Evolutionary conservation across 768 basidiomycete genomes (phyloP), one percentile per base, ranked within the genome.

Genomic region (Dentipellis fragilis): DNA sequence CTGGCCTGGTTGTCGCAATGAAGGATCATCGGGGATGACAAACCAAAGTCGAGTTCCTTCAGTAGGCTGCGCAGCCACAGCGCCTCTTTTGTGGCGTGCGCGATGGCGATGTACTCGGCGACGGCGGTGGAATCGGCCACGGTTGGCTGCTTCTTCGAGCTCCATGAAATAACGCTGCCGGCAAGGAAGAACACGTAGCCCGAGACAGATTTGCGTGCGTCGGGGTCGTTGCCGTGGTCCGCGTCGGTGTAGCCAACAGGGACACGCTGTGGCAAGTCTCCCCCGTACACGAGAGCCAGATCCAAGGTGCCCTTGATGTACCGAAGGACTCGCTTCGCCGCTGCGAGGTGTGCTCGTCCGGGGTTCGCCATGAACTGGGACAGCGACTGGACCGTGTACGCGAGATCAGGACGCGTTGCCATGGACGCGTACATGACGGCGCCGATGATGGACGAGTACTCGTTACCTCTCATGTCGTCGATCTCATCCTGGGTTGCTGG

Each of bases 261-360:
- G n/a, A n/a, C n/a, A n/a, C n/a, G n/a, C n/a, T n/a, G n/a, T n/a
- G n/a, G n/a, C 40, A 47, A 40, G 11, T 58, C 47, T 8, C 36
- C 55, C 19, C 49, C 51, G 57, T 64, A 68, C 12, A 55, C 60
- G 42, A 71, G 56, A 21, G 52, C 53, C n/a, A 54, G 55, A 47
- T 67, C 59, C 5, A 56, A 22, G 4, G 72, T 71, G 5, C 72
- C 72, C 54, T 68, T 68, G 49, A 75, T 58, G 57, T 74, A 74
- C 12, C 63, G 51, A 17, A 72, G 60, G 52, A 74, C 48, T 46
- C 67, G 68, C 50, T 73, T 71, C 19, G 70, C 67, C 3, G 70
- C 69, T 36, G 65, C 60, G 72, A 71, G 72, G 59, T 75, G 75
- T 0, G 17, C 38, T 9, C 42, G 22, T 0, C 68, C 69, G 35